A percentile compares a stretch with the other conserved stretches of the same genome.
phyloP scores from a whole-genome alignment of 2,329 filamentous ascomycete species.

The Neonectria hederae region DNA sequence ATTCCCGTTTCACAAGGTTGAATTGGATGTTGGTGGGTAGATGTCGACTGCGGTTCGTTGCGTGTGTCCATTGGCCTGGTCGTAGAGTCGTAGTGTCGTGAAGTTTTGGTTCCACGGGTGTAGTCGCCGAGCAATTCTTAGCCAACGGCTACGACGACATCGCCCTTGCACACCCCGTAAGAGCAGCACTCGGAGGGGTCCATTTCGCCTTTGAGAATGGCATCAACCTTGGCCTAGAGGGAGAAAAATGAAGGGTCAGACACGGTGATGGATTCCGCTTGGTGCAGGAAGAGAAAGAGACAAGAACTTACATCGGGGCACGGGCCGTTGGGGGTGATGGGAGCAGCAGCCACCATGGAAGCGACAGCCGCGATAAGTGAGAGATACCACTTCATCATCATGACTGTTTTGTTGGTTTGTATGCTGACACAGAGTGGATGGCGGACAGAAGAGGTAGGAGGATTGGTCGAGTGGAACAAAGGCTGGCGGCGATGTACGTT shows the following conservation, averaged over 20 bases:
- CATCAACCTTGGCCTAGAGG: constrained; percentile 49
- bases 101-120: constrained; percentile 16
- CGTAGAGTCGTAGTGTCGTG: constrained; percentile 37
- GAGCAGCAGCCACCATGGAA: constrained; percentile 35
- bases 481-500: not conserved
- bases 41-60: not conserved
- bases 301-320: constrained; percentile 45
- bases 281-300: not conserved
- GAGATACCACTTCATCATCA: constrained; percentile 37
- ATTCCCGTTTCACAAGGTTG: not conserved
- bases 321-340: constrained; percentile 48
- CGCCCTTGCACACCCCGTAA: constrained; percentile 62
- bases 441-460: not conserved
- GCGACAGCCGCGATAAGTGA: constrained; percentile 30
- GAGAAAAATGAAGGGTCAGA: constrained; percentile 13
- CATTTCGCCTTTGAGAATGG: constrained; percentile 59
- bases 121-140: constrained; percentile 31
- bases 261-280: not conserved
- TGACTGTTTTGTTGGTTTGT: not conserved
- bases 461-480: not conserved
- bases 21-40: constrained; percentile 3
- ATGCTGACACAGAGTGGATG: not conserved
- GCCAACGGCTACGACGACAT: constrained; percentile 59
- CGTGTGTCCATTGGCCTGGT: not conserved
- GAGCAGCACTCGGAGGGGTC: constrained; percentile 62